Base-by-base conservation (phyloP, 345 rosid species). In the Rhizophora mangle region DNA sequence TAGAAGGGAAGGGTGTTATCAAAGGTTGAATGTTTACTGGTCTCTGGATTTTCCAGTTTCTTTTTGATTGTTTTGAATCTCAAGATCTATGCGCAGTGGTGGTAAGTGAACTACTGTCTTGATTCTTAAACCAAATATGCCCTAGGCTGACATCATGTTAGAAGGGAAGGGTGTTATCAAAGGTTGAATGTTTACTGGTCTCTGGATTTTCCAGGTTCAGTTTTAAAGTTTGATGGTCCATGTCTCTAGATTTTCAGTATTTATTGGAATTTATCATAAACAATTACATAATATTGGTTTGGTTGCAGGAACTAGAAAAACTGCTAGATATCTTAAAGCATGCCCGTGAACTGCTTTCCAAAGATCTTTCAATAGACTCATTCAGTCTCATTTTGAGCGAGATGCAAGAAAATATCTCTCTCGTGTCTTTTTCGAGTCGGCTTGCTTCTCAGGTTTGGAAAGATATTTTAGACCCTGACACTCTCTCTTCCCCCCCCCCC, bases 331-430 rank as follows among this genome's bases (percentile, higher is more conserved):
- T 95, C 72, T 74, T 90, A 67, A 89, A 85, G 85, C 91, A 87
- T 76, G 74, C 98, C 1, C 98, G 92, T 74, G 84, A 84, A 65
- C 78, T 95, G 82, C 84, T 95, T 77, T 87, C 97, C 27, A 78
- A 87, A 78, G 89, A 95, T 86, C 82, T 95, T 77, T 74, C 89
- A 53, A 75, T 95, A 70, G 98, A 95, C 71, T 81, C 96, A 57
- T 92, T 92, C 74, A 82, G 75, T 82, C 84, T 92, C 77, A 90
- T 95, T 88, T 70, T 92, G 82, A 92, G 86, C 71, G 98, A 95
- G 85, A 92, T 92, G 96, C 97, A 87, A 83, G 99, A 95, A 82
- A 95, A 92, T 81, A 78, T 86, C 22, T 92, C 99, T 34, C 98
- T 90, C 15, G 96, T 95, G 73, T 95, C 99, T 68, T 95, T 86